Evolutionary conservation across 2,329 filamentous ascomycete species (phyloP), one percentile per base, ranked within the genome.

Genomic region (Aurifilum marmelostoma): DNA sequence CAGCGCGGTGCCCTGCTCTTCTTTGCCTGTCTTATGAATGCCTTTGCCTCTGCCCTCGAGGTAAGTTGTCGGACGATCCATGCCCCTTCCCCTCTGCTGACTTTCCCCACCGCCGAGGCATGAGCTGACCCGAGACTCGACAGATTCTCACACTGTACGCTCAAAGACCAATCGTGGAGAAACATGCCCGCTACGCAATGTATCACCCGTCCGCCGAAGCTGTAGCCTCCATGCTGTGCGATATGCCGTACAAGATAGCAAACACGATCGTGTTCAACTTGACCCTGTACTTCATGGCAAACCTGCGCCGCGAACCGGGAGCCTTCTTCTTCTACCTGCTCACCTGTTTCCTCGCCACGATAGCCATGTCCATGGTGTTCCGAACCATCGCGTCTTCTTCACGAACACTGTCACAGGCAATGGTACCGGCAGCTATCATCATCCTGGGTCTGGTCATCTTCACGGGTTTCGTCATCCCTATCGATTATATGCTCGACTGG

Each of bases 141-240:
- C 70, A 90, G 84, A 96, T 97, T 76, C 80, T 96, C 43, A 94
- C 92, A 0, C 85, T 97, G 5, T 97, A 96, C 77, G 88, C 92
- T 2, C 94, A 97, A 86, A 91, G 94, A 50, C 91, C 92, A 1
- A 97, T 97, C 74, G 93, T 97, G 70, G 93, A 97, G 77, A 97
- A 97, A 78, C 94, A 97, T 74, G 82, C 86, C 67, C 89, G 91
- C 69, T 97, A 97, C 77, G 93, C 94, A 24, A 85, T 97, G 24
- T 97, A 97, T 75, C 94, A 97, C 75, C 93, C 94, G 0, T 94
- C 91, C 12, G 91, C 93, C 21, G 94, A 97, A 83, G 92, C 93
- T n/a, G 85, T 93, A 69, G 89, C 92, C 0, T 96, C 92, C 12
- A 96, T 97, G 91, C 80, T 97, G 39, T 91, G 88, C 71, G 94